phyloP scores from a whole-genome alignment of 208 protist genomes.

The Crithidia bombi region DNA sequence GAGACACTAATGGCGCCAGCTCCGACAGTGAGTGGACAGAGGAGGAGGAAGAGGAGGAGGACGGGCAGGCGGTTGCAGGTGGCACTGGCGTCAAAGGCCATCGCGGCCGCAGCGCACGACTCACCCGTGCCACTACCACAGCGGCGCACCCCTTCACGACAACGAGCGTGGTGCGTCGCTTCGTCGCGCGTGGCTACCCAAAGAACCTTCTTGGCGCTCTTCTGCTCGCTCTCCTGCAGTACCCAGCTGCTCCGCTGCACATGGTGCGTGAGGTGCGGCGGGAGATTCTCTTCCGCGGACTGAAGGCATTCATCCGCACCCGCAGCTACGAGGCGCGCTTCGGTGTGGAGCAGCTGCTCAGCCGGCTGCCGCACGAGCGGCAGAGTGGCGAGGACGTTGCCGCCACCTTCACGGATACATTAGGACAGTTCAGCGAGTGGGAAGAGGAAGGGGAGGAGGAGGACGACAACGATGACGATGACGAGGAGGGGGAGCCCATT shows the following conservation, averaged over 20 bases:
- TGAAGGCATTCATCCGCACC: constrained; percentile 42
- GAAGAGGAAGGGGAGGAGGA: constrained; percentile 5
- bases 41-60: background rate
- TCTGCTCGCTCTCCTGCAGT: constrained; percentile 43
- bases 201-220: constrained; percentile 52
- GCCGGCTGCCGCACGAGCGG: constrained; percentile 20
- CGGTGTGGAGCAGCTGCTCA: constrained; percentile 32
- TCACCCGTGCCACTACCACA: background rate
- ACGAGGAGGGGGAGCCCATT: constrained; percentile 1
- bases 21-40: constrained; percentile 12
- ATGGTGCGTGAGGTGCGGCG: constrained; percentile 52
- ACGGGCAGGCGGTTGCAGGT: background rate
- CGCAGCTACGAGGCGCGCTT: constrained; percentile 46
- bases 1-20: background rate
- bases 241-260: constrained; percentile 38
- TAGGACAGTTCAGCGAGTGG: background rate
- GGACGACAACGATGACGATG: no score
- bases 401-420: constrained; percentile 3
- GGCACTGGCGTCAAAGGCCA: background rate
- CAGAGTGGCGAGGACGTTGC: constrained; percentile 13
- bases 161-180: constrained; percentile 41
- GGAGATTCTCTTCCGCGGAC: constrained; percentile 47
- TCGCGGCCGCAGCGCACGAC: background rate
- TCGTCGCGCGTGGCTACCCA: constrained; percentile 43
- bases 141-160: constrained; percentile 25